Percentiles rank a stretch among this genome's conserved stretches.
phyloP scores from a whole-genome alignment of 2,329 filamentous ascomycete species.

The Penicillium vulpinum region DNA sequence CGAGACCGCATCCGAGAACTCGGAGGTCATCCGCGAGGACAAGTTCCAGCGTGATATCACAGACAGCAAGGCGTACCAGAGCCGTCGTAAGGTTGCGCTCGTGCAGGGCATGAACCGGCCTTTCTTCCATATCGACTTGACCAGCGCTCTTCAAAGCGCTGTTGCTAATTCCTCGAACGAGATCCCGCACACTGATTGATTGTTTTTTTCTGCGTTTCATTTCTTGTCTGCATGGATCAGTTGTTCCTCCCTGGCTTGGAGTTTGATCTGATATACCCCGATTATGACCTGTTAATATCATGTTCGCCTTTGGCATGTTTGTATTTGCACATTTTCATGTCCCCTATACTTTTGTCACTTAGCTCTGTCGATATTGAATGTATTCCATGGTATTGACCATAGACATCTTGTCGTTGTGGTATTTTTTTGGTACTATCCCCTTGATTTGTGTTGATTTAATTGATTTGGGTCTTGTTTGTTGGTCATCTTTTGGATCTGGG shows the following conservation, averaged over 20 bases:
- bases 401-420: neutral
- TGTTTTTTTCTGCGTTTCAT: neutral
- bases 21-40: slow-evolving; percentile 33
- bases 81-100: slow-evolving; percentile 54
- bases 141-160: slow-evolving; percentile 82
- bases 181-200: slow-evolving; percentile 13
- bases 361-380: slow-evolving; percentile 4
- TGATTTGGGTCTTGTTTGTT: slow-evolving; percentile 1
- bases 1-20: slow-evolving; percentile 30
- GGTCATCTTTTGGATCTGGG: neutral
- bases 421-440: slow-evolving; percentile 2
- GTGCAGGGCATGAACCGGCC: slow-evolving; percentile 87
- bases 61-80: slow-evolving; percentile 50
- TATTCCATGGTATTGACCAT: neutral
- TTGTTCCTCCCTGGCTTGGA: slow-evolving; percentile 23
- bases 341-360: neutral
- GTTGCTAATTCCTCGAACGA: slow-evolving; percentile 69
- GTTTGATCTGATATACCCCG: slow-evolving; percentile 20
- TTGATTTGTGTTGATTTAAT: slow-evolving; percentile 5
- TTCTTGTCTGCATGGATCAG: slow-evolving; percentile 17
- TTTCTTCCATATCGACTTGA: slow-evolving; percentile 91
- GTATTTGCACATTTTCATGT: neutral
- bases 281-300: slow-evolving; percentile 25
- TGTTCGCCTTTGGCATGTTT: neutral
- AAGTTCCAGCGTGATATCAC: slow-evolving; percentile 49